A percentile compares a stretch with the other conserved stretches of the same genome.
These are phyloP conservation scores for Paramecium pentaurelia DNA, from an alignment of 73 alveolate species.

Conservation along the genomic window DNA sequence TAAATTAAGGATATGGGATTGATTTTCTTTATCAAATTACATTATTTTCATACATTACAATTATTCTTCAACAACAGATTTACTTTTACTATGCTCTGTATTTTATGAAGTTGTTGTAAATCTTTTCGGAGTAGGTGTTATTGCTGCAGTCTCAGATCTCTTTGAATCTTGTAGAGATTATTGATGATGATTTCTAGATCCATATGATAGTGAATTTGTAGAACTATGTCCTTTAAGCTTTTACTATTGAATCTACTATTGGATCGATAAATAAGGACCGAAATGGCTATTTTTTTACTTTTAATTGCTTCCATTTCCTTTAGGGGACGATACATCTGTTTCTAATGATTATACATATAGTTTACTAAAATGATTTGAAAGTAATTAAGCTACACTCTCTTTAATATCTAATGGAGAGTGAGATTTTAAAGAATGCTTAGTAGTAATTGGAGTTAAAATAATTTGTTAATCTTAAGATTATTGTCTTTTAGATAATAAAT, in stretches of 20 bases:
- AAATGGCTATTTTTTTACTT: background rate
- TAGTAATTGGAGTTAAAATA: background rate
- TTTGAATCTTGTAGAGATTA: background rate
- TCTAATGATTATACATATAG: background rate
- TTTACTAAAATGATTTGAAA: background rate
- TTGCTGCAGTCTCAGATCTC: background rate
- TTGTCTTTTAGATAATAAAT: background rate
- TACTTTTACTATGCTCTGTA: conserved; percentile 49
- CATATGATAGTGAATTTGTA: conserved; percentile 6
- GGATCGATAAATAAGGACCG: conserved; percentile 8
- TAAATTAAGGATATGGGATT: background rate
- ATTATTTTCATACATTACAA: conserved; percentile 29
- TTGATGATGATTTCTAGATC: background rate
- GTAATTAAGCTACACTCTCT: conserved; percentile 42
- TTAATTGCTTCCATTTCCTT: background rate
- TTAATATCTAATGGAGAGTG: background rate
- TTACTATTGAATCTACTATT: background rate
- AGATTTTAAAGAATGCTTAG: background rate
- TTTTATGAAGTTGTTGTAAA: background rate
- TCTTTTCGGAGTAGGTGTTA: background rate
- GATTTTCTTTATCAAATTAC: conserved; percentile 33
- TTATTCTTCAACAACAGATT: conserved; percentile 47
- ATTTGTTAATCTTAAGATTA: background rate
- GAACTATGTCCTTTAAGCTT: conserved; percentile 37
- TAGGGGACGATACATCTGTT: conserved; percentile 30